Evolutionary conservation across 768 basidiomycete genomes (phyloP).

Genomic region (Hygrocybe punicea): DNA sequence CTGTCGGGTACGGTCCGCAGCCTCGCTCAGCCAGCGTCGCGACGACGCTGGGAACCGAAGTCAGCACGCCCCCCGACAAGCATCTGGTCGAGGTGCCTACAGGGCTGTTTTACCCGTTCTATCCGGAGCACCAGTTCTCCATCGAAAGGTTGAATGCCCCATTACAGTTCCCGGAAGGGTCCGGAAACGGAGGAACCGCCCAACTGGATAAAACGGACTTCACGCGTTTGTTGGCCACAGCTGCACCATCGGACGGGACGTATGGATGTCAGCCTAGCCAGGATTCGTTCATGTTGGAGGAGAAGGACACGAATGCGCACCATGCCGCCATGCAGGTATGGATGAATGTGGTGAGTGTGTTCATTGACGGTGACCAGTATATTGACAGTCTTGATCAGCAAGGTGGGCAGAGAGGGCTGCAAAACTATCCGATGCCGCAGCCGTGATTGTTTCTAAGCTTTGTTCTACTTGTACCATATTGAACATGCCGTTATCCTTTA

Average conservation of each 20-base stretch:
- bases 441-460: neutral
- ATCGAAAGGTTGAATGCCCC: slow-evolving; percentile 3
- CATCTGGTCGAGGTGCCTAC: slow-evolving; percentile 65
- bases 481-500: neutral
- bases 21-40: slow-evolving; percentile 38
- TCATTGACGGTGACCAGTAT: neutral
- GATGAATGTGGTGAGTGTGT: slow-evolving; percentile 44
- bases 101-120: slow-evolving; percentile 76
- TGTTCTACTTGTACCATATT: neutral
- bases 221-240: slow-evolving; percentile 54
- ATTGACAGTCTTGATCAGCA: neutral
- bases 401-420: slow-evolving; percentile 1
- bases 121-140: slow-evolving; percentile 46
- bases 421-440: slow-evolving; percentile 1
- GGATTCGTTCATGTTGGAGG: slow-evolving; percentile 68
- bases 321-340: slow-evolving; percentile 25
- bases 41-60: slow-evolving; percentile 24
- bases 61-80: slow-evolving; percentile 40
- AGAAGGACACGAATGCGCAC: slow-evolving; percentile 47
- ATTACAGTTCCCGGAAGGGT: neutral
- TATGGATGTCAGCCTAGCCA: slow-evolving; percentile 51
- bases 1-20: slow-evolving; percentile 34
- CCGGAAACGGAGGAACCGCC: slow-evolving; percentile 7
- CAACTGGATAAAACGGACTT: slow-evolving; percentile 36
- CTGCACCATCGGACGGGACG: slow-evolving; percentile 51